phyloP scores from a whole-genome alignment of 2,329 filamentous ascomycete species.

The Cryphonectria carpinicola region DNA sequence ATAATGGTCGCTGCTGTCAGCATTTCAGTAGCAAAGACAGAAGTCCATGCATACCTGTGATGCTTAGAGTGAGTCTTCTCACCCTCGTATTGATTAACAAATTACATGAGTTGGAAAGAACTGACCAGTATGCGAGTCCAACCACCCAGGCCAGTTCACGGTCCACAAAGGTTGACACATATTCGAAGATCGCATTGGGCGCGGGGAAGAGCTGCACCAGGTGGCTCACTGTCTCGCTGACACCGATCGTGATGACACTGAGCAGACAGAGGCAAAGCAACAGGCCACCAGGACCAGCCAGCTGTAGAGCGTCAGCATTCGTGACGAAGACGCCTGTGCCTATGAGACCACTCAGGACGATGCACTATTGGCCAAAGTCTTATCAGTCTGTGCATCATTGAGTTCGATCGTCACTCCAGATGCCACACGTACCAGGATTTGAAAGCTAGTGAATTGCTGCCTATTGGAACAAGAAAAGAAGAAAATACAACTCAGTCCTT shows the following conservation, averaged over 20 bases:
- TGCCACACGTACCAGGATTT: slow-evolving; percentile 26
- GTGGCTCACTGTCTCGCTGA: slow-evolving; percentile 31
- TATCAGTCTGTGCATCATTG: neutral
- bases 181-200: slow-evolving; percentile 31
- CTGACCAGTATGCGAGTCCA: slow-evolving; percentile 30
- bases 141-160: slow-evolving; percentile 31
- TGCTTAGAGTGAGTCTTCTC: neutral
- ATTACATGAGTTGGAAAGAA: neutral
- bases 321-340: slow-evolving; percentile 30
- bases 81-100: neutral
- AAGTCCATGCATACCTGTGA: slow-evolving; percentile 23
- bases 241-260: slow-evolving; percentile 26
- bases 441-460: slow-evolving; percentile 24
- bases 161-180: slow-evolving; percentile 32
- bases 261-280: slow-evolving; percentile 27
- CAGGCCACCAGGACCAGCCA: slow-evolving; percentile 28
- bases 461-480: neutral
- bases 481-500: neutral
- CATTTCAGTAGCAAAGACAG: slow-evolving; percentile 28
- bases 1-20: slow-evolving; percentile 23
- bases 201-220: slow-evolving; percentile 31
- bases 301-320: slow-evolving; percentile 26
- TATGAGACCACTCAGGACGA: slow-evolving; percentile 28
- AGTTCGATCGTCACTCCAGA: neutral
- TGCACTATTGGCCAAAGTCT: slow-evolving; percentile 16